Percentiles rank a stretch among this genome's conserved stretches.
Evolutionary conservation across 2,329 filamentous ascomycete genomes (phyloP).

Genomic region (Alternaria rosae): DNA sequence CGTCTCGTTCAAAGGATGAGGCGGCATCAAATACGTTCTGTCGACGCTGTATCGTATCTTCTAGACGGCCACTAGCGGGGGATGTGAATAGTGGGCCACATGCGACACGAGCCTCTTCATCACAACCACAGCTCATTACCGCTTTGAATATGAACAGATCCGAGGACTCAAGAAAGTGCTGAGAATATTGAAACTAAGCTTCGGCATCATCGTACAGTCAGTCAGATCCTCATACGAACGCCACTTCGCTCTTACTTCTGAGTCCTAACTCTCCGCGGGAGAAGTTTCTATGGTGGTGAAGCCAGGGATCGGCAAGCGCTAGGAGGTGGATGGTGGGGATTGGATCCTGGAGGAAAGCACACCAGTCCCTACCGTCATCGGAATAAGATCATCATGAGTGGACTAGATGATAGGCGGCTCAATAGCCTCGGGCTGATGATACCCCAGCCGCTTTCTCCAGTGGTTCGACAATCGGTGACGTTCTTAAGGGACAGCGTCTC

Average conservation of each 20-base stretch:
- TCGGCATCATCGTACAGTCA: background rate
- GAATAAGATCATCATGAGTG: background rate
- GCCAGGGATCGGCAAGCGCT: constrained; percentile 22
- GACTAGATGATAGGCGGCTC: background rate
- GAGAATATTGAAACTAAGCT: background rate
- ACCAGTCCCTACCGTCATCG: background rate
- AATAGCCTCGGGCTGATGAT: constrained; percentile 24
- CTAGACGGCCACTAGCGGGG: background rate
- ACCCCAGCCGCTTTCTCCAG: constrained; percentile 9
- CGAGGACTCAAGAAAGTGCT: background rate
- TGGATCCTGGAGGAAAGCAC: background rate
- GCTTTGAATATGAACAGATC: accelerated
- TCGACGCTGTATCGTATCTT: background rate
- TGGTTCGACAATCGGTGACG: background rate
- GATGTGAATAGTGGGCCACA: background rate
- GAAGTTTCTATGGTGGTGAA: background rate
- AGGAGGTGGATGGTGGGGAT: constrained; percentile 20
- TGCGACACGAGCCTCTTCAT: background rate
- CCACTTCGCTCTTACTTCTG: background rate
- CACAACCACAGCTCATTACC: background rate
- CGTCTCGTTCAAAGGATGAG: background rate
- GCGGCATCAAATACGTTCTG: background rate
- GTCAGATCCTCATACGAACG: background rate
- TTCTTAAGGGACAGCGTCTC: constrained; percentile 1
- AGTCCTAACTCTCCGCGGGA: background rate